Evolutionary conservation across 2,329 filamentous ascomycete species (phyloP).

Genomic region (Alternaria novae-zelandiae): DNA sequence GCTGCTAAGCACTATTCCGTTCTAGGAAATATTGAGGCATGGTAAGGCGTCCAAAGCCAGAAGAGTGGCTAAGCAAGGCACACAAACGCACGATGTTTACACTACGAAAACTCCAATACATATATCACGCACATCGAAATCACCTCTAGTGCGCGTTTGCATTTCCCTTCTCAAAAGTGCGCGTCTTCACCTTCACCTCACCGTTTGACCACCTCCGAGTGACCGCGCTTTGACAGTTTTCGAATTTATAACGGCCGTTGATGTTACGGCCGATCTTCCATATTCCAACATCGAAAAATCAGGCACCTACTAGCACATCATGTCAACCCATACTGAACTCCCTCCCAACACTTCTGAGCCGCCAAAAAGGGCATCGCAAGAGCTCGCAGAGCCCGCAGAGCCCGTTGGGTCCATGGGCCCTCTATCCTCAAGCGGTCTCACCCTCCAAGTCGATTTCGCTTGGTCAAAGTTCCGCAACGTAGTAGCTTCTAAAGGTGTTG

Average conservation of each 20-base stretch:
- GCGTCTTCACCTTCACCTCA: neutral
- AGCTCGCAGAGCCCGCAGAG: neutral
- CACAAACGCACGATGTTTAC: neutral
- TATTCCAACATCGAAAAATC: neutral
- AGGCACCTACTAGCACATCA: neutral
- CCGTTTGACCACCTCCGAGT: neutral
- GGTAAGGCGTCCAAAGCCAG: neutral
- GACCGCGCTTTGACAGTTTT: neutral
- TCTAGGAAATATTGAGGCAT: neutral
- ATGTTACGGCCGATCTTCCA: neutral
- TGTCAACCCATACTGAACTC: neutral
- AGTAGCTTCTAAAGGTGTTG: conserved; percentile 17
- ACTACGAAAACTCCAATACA: neutral
- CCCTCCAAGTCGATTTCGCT: conserved; percentile 24
- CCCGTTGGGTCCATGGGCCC: neutral
- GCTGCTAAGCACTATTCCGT: neutral
- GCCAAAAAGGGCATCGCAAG: neutral
- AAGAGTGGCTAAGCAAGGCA: conserved; percentile 3
- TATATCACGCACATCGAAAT: neutral
- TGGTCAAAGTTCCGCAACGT: conserved; percentile 29
- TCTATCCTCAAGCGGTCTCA: conserved; percentile 4
- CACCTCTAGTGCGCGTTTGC: neutral
- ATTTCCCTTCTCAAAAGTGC: neutral
- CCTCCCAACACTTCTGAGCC: neutral
- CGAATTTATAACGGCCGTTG: neutral